These are phyloP conservation scores for Lactarius trivialis DNA, from an alignment of 768 basidiomycete species.

Conservation along the genomic window DNA sequence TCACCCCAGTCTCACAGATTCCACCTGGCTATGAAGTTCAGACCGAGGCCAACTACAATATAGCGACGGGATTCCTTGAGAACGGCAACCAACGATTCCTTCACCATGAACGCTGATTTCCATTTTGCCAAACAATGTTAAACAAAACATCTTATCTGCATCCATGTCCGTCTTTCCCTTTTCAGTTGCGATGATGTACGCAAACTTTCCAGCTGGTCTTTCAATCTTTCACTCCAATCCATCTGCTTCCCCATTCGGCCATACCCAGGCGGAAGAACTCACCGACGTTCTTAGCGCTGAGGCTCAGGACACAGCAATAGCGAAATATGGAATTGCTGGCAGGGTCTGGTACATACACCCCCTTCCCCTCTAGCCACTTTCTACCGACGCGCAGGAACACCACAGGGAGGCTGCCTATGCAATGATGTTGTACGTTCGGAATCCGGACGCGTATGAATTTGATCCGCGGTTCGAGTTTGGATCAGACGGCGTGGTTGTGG, in stretches of 20 bases:
- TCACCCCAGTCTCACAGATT: slow-evolving; percentile 39
- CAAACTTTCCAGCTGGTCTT: slow-evolving; percentile 7
- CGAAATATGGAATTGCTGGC: slow-evolving; percentile 74
- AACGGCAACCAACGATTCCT: slow-evolving; percentile 48
- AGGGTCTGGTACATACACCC: slow-evolving; percentile 59
- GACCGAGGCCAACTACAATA: slow-evolving; percentile 42
- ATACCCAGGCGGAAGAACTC: not conserved
- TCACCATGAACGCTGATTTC: not conserved
- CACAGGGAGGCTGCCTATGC: slow-evolving; percentile 70
- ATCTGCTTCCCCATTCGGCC: not conserved
- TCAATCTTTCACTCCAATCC: slow-evolving; percentile 14
- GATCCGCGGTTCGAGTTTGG: slow-evolving; percentile 47
- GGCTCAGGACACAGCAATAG: slow-evolving; percentile 54
- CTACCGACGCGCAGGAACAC: slow-evolving; percentile 9
- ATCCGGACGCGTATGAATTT: slow-evolving; percentile 36
- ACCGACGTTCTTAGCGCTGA: slow-evolving; percentile 27
- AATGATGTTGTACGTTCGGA: slow-evolving; percentile 48
- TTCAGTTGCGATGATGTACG: slow-evolving; percentile 11
- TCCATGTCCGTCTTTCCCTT: not conserved
- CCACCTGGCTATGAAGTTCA: slow-evolving; percentile 47
- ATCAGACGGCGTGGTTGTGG: slow-evolving; percentile 42
- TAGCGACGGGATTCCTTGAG: slow-evolving; percentile 45
- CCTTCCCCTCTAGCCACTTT: slow-evolving; percentile 38
- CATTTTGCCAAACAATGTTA: not conserved
- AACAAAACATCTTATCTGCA: not conserved